phyloP scores from a whole-genome alignment of 176 grass and related monocot genomes.

The Carex pumila region DNA sequence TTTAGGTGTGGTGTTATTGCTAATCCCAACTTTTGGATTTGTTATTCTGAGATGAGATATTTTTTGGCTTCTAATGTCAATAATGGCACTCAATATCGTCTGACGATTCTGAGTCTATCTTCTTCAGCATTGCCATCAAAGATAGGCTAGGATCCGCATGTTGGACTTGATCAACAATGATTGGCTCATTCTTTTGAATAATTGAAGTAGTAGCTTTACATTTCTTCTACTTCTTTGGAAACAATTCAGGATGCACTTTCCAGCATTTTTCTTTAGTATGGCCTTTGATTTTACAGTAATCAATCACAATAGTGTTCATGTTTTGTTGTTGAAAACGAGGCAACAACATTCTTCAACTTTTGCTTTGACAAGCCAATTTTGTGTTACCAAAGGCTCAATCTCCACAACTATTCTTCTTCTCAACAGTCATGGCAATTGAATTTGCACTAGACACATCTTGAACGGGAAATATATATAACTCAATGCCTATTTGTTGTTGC shows the following conservation, averaged over 20 bases:
- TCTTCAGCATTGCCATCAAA: conserved; percentile 18
- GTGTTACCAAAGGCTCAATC: not conserved
- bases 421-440: not conserved
- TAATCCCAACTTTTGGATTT: no score
- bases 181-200: not conserved
- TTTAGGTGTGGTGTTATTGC: no score
- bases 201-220: not conserved
- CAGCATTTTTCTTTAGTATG: not conserved
- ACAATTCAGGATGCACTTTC: not conserved
- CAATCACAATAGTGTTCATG: not conserved
- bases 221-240: conserved; percentile 2
- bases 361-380: not conserved
- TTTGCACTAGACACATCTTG: not conserved
- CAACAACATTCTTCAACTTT: not conserved
- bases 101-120: not conserved
- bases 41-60: not conserved
- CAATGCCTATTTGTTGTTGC: not conserved
- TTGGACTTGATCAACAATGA: conserved; percentile 7
- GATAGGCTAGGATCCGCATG: not conserved
- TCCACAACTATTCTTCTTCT: not conserved
- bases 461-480: not conserved
- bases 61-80: conserved; percentile 9
- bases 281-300: not conserved
- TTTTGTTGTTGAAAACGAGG: not conserved
- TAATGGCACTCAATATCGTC: not conserved